These are phyloP conservation scores for Phyllosticta citribraziliensis DNA, from an alignment of 2,329 filamentous ascomycete genomes.

Conservation along the genomic window DNA sequence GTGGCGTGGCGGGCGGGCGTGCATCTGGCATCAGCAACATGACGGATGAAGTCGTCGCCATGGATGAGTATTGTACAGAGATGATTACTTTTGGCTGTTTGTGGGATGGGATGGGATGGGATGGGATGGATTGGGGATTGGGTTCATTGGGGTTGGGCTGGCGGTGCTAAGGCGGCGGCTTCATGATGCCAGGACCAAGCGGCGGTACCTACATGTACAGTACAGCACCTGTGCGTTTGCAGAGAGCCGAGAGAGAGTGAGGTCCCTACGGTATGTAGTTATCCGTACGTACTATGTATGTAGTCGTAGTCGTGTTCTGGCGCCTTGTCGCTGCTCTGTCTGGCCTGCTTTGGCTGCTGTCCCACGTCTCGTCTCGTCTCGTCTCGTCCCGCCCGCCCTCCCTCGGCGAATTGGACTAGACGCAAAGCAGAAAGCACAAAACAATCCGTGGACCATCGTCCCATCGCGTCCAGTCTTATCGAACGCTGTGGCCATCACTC, in stretches of 20 bases:
- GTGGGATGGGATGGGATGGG: too few species aligned
- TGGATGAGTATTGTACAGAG: neutral
- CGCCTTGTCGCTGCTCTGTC: too few species aligned
- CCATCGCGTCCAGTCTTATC: neutral
- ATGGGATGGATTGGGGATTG: too few species aligned
- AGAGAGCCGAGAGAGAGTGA: neutral
- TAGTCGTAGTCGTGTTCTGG: too few species aligned
- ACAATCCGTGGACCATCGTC: neutral
- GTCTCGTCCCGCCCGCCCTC: neutral
- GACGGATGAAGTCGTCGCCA: too few species aligned
- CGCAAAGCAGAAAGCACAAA: neutral
- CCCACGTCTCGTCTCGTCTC: too few species aligned
- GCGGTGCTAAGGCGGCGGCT: neutral
- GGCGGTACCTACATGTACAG: neutral
- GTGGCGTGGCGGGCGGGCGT: neutral
- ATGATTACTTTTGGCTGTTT: neutral
- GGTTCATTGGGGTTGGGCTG: too few species aligned
- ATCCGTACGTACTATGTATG: too few species aligned
- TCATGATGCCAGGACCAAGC: neutral
- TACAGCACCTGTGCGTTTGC: neutral
- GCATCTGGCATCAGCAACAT: neutral
- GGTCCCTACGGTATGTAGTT: too few species aligned
- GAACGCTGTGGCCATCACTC: conserved; percentile 1
- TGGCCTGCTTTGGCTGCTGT: too few species aligned
- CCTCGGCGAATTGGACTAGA: neutral